Evolutionary conservation across 108 stramenopile species (phyloP), one percentile per base, ranked within the genome.

Genomic region (Pseudonitzschia multistriata): DNA sequence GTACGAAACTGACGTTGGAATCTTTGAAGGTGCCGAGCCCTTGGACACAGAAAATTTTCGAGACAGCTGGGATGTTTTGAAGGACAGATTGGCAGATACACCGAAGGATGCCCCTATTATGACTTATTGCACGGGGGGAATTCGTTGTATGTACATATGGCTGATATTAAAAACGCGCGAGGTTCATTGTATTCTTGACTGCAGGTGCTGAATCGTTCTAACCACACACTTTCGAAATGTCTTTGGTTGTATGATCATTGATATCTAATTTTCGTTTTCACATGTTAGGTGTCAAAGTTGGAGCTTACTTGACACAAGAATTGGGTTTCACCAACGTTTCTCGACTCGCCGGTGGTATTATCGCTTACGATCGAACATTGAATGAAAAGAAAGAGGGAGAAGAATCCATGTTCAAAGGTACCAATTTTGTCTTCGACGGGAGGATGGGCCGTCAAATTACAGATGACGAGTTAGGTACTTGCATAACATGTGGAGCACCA

Each of bases 361-460:
- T 98, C 65, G 92, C 86, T 29, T 97, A 97, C 73, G 92, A 96
- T 76, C 83, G 92, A 17, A 86, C 86, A 28, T 71, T 95, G 25
- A 81, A 81, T 33, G 81, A 90, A 33, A 75, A 86, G 35, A 71
- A 72, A 1, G 69, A 80, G 19, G 83, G 76, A n/a, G 88, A 88
- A 70, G 87, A 89, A 74, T 79, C 89, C 17, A 73, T 89, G 74
- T 96, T 95, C 81, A 89, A 92, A 67, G 98, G 98, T 19, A 84
- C 91, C 25, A 98, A 98, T 68, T 97, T 96, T 79, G 98, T 98
- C n/a, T 98, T 98, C 76, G 96, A 98, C 75, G 91, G 94, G 36
- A 77, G 98, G 63, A 74, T 98, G 79, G 98, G 96, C 29, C 83
- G 94, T 39, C 70, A 69, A 29, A 96, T 98, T 37, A 98, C 98